A percentile compares a stretch with the other conserved stretches of the same genome.
Conservation (phyloP, 768 basidiomycete genomes). For the Pholiota conissans region DNA sequence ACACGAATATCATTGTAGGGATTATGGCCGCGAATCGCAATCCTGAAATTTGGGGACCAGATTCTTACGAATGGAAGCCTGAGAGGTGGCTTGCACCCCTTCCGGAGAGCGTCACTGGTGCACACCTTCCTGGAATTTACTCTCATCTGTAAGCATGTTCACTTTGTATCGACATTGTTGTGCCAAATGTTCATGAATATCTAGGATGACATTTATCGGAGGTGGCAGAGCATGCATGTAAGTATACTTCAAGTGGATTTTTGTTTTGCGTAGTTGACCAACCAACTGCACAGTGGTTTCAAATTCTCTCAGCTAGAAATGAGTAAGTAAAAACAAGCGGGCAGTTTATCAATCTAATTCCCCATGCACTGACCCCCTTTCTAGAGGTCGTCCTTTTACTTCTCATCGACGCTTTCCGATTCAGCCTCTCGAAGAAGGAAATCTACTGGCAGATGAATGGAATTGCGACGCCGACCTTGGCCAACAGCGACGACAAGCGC, state of each 20-base stretch:
- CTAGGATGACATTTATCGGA: conserved; percentile 8
- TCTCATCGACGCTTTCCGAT: conserved; percentile 11
- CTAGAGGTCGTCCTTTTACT: conserved; percentile 5
- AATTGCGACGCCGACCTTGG: conserved; percentile 22
- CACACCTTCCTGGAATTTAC: conserved; percentile 8
- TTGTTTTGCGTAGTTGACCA: background rate
- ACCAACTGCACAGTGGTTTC: background rate
- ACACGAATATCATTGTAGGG: conserved; percentile 37
- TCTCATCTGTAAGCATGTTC: conserved; percentile 4
- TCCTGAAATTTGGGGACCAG: conserved; percentile 44
- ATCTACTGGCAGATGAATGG: conserved; percentile 30
- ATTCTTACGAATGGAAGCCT: conserved; percentile 48
- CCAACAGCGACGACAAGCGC: background rate
- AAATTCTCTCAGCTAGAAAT: conserved; percentile 5
- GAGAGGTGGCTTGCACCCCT: conserved; percentile 44
- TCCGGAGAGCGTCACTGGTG: conserved; percentile 20
- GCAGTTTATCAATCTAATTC: background rate
- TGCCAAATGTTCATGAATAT: background rate
- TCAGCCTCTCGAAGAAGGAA: conserved; percentile 13
- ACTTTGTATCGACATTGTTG: background rate
- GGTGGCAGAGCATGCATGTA: conserved; percentile 11
- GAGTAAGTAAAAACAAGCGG: background rate
- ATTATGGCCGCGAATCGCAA: conserved; percentile 39
- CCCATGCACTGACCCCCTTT: background rate
- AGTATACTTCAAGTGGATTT: background rate